Conservation (phyloP, 1,284 basidiomycete genomes). For the Leccinum solheimii region DNA sequence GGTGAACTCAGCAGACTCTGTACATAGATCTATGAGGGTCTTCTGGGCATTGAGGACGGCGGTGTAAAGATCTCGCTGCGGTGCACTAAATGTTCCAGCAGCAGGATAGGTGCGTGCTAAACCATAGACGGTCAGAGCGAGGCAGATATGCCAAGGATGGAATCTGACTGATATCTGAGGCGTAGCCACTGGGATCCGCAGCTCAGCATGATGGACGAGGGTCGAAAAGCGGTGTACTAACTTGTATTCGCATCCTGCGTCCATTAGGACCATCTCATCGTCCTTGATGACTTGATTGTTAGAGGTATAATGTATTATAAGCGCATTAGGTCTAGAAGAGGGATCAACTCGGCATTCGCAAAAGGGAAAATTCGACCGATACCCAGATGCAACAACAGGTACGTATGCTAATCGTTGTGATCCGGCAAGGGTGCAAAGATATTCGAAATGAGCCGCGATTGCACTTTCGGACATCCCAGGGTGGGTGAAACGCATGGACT, state of each 20-base stretch:
- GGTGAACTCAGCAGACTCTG: slow-evolving; percentile 53
- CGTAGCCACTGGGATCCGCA: slow-evolving; percentile 72
- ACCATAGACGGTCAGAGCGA: slow-evolving; percentile 12
- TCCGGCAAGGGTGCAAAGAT: slow-evolving; percentile 76
- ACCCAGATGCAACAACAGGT: slow-evolving; percentile 93
- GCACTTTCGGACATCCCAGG: slow-evolving; percentile 73
- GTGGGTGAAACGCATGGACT: slow-evolving; percentile 83
- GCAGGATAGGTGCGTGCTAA: slow-evolving; percentile 88
- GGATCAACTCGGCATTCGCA: slow-evolving; percentile 9
- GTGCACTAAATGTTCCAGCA: slow-evolving; percentile 73
- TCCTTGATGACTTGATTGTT: slow-evolving; percentile 78
- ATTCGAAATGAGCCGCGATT: slow-evolving; percentile 88
- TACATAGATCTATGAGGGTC: slow-evolving; percentile 62
- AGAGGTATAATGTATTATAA: slow-evolving; percentile 90
- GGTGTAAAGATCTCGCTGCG: slow-evolving; percentile 88
- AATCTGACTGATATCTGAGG: slow-evolving; percentile 87
- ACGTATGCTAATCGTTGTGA: slow-evolving; percentile 89
- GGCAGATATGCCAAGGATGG: slow-evolving; percentile 1
- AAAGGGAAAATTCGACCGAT: slow-evolving; percentile 24
- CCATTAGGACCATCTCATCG: slow-evolving; percentile 83
- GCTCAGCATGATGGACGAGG: slow-evolving; percentile 7
- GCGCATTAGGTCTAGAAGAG: slow-evolving; percentile 67
- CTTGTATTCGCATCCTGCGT: slow-evolving; percentile 90
- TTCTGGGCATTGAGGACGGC: slow-evolving; percentile 82
- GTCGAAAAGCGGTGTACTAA: slow-evolving; percentile 39